Evolutionary conservation across 2,329 filamentous ascomycete genomes (phyloP).

Genomic region (Colletotrichum neosansevieriae): DNA sequence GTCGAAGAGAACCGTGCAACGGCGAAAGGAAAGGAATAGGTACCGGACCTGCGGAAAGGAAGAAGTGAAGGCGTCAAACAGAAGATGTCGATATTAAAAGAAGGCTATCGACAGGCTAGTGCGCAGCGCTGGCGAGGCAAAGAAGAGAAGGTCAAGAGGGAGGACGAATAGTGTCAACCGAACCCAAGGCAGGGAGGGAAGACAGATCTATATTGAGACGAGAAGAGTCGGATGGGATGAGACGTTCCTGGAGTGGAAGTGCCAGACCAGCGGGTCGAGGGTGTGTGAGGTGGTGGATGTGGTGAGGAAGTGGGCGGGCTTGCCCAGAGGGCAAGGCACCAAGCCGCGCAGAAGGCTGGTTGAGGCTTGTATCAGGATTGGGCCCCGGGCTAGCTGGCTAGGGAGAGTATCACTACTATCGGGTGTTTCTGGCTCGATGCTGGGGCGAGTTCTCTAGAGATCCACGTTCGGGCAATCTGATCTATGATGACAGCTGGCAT

Average conservation of each 20-base stretch:
- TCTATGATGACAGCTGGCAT: constrained; percentile 67
- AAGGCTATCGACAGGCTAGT: constrained; percentile 66
- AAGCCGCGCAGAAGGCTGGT: constrained; percentile 44
- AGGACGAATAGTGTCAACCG: constrained; percentile 43
- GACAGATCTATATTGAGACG: constrained; percentile 54
- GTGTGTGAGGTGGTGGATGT: constrained; percentile 13
- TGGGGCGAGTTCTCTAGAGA: constrained; percentile 55
- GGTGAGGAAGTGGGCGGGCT: constrained; percentile 33
- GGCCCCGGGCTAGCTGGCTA: constrained; percentile 49
- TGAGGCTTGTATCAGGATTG: constrained; percentile 55
- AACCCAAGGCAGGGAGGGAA: constrained; percentile 35
- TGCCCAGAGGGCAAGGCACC: constrained; percentile 52
- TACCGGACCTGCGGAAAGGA: constrained; percentile 65
- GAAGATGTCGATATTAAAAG: constrained; percentile 60
- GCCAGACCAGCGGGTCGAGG: constrained; percentile 31
- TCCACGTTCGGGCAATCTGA: constrained; percentile 63
- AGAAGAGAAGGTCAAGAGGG: constrained; percentile 47
- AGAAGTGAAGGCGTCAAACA: constrained; percentile 46
- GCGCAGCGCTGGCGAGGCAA: constrained; percentile 59
- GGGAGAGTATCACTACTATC: constrained; percentile 48
- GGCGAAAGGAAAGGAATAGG: constrained; percentile 51
- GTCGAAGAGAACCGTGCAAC: constrained; percentile 44
- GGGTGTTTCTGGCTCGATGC: constrained; percentile 54
- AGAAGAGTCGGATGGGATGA: constrained; percentile 34
- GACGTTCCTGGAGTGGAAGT: constrained; percentile 22